A percentile compares a stretch with the other conserved stretches of the same genome.
These are phyloP conservation scores for Xanthoconium separans DNA, from an alignment of 1,284 basidiomycete species.

Conservation along the genomic window DNA sequence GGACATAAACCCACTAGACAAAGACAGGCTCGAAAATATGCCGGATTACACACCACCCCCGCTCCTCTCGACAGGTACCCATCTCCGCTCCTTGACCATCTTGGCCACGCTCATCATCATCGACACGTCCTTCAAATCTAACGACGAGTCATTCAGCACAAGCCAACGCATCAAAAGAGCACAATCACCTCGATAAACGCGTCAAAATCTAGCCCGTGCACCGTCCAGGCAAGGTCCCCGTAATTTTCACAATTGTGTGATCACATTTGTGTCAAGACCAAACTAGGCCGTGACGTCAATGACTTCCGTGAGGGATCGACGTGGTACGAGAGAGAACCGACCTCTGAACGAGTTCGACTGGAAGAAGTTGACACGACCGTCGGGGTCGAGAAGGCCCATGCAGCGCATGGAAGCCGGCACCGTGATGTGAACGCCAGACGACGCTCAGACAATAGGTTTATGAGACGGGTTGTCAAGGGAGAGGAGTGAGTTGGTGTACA, in stretches of 20 bases:
- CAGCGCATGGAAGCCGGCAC: too few species aligned
- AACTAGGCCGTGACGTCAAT: conserved; percentile 45
- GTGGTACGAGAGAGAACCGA: conserved; percentile 41
- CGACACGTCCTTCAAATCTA: conserved; percentile 84
- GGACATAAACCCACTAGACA: too few species aligned
- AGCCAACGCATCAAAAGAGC: not conserved
- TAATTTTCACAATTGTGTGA: conserved; percentile 91
- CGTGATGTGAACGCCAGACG: too few species aligned
- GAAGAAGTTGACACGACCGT: conserved; percentile 98
- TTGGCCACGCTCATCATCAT: conserved; percentile 49
- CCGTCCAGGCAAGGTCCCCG: conserved; percentile 95
- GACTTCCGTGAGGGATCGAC: not conserved
- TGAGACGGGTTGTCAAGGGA: conserved; percentile 16
- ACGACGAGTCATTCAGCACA: not conserved
- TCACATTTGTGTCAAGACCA: conserved; percentile 90
- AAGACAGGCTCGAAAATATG: not conserved
- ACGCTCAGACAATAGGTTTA: too few species aligned
- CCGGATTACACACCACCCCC: conserved; percentile 70
- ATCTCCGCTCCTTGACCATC: conserved; percentile 43
- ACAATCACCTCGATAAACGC: conserved; percentile 73
- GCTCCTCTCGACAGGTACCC: conserved; percentile 84
- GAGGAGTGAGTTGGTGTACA: conserved; percentile 88
- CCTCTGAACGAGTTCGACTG: conserved; percentile 90
- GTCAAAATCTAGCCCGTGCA: conserved; percentile 80
- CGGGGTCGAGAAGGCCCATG: conserved; percentile 78